Conservation (phyloP, 371 early-diverging fungal species). For the Circinella minor region DNA sequence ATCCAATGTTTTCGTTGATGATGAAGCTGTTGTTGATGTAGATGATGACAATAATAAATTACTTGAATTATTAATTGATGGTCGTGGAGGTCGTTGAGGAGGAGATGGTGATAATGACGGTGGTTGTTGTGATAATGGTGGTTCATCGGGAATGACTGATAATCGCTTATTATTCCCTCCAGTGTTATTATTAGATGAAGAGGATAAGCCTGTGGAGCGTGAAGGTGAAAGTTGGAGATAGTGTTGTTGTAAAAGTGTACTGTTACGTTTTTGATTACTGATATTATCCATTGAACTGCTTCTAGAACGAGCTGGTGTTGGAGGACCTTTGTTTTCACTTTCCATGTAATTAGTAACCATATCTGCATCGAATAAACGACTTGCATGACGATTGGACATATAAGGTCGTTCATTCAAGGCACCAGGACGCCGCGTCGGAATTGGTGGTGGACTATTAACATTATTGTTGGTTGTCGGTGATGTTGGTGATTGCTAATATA, state of each 20-base stretch:
- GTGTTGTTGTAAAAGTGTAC: conserved; percentile 3
- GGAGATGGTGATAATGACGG: not conserved
- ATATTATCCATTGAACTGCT: conserved; percentile 36
- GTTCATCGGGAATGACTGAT: conserved; percentile 15
- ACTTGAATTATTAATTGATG: too few relatives aligned
- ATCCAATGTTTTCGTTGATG: conserved; percentile 26
- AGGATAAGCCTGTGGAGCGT: not conserved
- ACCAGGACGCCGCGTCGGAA: conserved; percentile 13
- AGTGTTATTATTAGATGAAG: conserved; percentile 9
- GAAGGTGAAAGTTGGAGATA: not conserved
- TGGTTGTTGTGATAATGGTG: not conserved
- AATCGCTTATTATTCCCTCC: conserved; percentile 4
- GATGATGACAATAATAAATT: too few relatives aligned
- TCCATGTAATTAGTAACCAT: conserved; percentile 21
- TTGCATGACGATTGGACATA: conserved; percentile 24
- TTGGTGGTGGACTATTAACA: not conserved
- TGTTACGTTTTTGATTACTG: conserved; percentile 11
- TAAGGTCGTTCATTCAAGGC: conserved; percentile 13
- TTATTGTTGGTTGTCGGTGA: not conserved
- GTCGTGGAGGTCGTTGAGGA: too few relatives aligned
- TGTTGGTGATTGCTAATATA: not conserved
- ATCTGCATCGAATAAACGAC: conserved; percentile 24
- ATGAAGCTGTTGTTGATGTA: too few relatives aligned
- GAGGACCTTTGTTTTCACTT: conserved; percentile 16
- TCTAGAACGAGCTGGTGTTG: conserved; percentile 42